Percentiles rank a stretch among this genome's conserved stretches.
Evolutionary conservation across 805 yeast species (phyloP).

Genomic region (Metschnikowia cubensis): DNA sequence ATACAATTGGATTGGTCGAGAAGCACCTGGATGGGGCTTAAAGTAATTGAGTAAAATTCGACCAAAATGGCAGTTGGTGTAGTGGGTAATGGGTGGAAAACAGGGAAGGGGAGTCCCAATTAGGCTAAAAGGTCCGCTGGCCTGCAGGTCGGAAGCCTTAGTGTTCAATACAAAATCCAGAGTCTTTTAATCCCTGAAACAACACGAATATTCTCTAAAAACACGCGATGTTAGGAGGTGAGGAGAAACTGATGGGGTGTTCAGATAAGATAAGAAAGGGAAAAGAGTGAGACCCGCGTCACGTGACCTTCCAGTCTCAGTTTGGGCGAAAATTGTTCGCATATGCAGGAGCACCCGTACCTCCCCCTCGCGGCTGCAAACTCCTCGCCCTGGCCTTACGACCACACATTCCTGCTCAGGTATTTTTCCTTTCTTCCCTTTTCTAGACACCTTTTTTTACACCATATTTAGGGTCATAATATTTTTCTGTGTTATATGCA

Average conservation of each 20-base stretch:
- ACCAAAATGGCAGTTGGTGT: background rate
- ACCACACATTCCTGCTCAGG: too few species aligned
- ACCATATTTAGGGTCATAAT: too few species aligned
- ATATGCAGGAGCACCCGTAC: background rate
- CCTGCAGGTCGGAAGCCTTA: background rate
- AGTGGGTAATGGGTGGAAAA: background rate
- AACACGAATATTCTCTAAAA: too few species aligned
- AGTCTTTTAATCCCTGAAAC: too few species aligned
- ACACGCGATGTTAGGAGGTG: background rate
- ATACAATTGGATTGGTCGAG: too few species aligned
- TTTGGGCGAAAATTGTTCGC: too few species aligned
- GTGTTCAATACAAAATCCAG: too few species aligned
- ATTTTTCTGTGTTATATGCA: too few species aligned
- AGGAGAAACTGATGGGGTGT: background rate
- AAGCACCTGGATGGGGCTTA: too few species aligned
- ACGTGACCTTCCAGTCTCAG: slow-evolving; percentile 1
- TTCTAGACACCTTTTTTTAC: background rate
- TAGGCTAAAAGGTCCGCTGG: background rate
- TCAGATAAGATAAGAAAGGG: slow-evolving; percentile 12
- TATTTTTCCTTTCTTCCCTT: background rate
- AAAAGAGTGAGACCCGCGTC: slow-evolving; percentile 4
- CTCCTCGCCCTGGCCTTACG: background rate
- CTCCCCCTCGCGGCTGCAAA: slow-evolving; percentile 4
- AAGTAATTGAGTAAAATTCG: too few species aligned
- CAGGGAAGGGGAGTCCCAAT: background rate